Base-by-base conservation (phyloP, 345 rosid species). In the Lenwebbia sp. region DNA sequence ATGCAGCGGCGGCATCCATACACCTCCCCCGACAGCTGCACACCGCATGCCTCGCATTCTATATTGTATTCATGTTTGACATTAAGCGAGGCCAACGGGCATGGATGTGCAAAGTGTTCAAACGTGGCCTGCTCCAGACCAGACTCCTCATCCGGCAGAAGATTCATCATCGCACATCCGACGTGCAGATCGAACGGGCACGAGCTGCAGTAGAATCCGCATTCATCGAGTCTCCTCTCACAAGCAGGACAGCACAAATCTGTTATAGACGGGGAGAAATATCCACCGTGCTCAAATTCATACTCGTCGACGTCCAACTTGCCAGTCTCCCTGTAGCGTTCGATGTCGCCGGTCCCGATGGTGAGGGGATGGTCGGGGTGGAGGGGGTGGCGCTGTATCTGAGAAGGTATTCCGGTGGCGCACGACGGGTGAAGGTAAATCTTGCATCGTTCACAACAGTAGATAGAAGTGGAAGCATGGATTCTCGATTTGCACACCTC, bases 381-480 rank as follows among this genome's bases (percentile, higher is more conserved):
- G 26, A 47, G 30, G 15, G 82, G 83, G 56, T 83, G 82, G 3
- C 17, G 49, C 23, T 65, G 70, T 52, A 47, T 10, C 50, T 17
- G 30, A 3, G 47, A 85, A 37, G 86, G 40, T 51, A 51, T 5
- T 51, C 12, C 53, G 17, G 56, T 78, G 26, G 81, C 87, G 41
- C 87, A 88, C 11, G n/a, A 85, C 82, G 75, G 58, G 82, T 85
- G 84, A 26, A 88, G 89, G 17, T 13, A 85, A 53, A 88, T 17
- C 25, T 57, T 22, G 53, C 87, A 88, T 10, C 58, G 65, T 5
- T 53, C 54, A 51, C 88, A 85, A 41, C 82, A 23, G 65, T 84
- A 89, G 53, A 23, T 33, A 4, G 56, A 25, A 83, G 47, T 58
- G 26, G 22, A 51, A 51, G 15, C 53, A 51, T 50, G n/a, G 82